Base-by-base conservation (phyloP, 441 rosid species). In the Euphorbia celastroides region DNA sequence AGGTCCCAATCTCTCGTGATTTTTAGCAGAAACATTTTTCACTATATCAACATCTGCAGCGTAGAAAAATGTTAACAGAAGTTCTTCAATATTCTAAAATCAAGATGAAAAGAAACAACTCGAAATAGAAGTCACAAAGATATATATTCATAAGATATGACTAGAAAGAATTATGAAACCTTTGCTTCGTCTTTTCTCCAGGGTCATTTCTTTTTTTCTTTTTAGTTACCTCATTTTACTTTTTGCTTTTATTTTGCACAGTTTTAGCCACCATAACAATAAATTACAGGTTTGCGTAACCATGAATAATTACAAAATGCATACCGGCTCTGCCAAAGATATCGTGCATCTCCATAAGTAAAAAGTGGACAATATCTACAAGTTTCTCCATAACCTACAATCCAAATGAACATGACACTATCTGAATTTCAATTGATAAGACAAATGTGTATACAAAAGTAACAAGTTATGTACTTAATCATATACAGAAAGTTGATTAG, bases 311-410 rank as follows among this genome's bases (percentile, higher is more conserved):
- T n/a, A n/a, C n/a, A n/a, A 9, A 67, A 72, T 67, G 70, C 83
- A 68, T 82, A 95, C 99, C 99, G n/a, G 82, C 87, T 69, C 70
- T 72, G 36, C 92, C 88, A 73, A 92, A 90, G 65, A 83, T 83
- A 65, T 75, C 78, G 8, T 85, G 87, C 59, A 95, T 92, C 82
- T 92, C 98, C 77, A 90, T 75, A 73, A 88, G 95, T 75, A 92
- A 82, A 77, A 84, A 88, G 78, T 88, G 96, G 70, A 87, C 96
- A 79, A 89, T 80, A 70, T 95, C 99, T 62, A 88, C 97, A 51
- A 95, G 89, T 75, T 90, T 92, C 88, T 86, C 99, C 97, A 92
- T 87, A 69, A 95, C 96, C 98, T 95, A 78, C 41, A n/a, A 66
- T 42, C n/a, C 34, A 56, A 68, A 57, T 27, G 36, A 67, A 32